Base-by-base conservation (phyloP, 2,329 filamentous ascomycete species). In the Coleophoma eucalyptorum region DNA sequence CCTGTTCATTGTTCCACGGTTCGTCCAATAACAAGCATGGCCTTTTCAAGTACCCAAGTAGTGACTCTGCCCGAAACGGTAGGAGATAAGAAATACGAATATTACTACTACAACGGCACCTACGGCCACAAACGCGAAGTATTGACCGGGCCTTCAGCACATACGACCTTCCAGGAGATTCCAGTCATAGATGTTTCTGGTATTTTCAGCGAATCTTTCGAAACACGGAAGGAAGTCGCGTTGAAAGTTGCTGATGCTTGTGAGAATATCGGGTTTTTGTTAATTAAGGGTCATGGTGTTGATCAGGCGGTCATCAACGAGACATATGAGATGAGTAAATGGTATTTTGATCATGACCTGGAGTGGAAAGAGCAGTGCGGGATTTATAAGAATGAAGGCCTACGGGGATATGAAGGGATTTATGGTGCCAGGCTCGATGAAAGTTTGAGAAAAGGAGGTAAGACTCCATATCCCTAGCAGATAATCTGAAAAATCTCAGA, bases 331-430 rank as follows among this genome's bases (percentile, higher is more conserved):
- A 21, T 26, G 38, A 42, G 38, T 18, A 42, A 13, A 19, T 42
- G 38, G 38, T 42, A 19, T 42, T 42, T 42, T 18, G 38, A 42
- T 42, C 38, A 20, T 18, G 16, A 42, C 12, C 18, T 48, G 10
- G 34, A 40, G 26, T 33, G 26, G 33, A 48, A 48, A 15, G 48
- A 48, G 16, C 51, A 50, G 2, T 57, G 52, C 31, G 41, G 52
- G 18, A 48, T 56, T 19, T 54, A 52, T 50, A 50, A 54, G 34
- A 42, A 42, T 42, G 37, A 34, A 4, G 50, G 42, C 3, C 46
- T 55, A 12, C 41, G 54, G 44, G 54, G 54, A 20, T 55, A 55
- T 47, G 51, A 53, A 19, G 43, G 47, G 13, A 33, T 50, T 37
- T 51, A 55, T 46, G 38, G 38, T 12, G 38, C 38, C 15, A 48